Evolutionary conservation across 2,329 filamentous ascomycete genomes (phyloP).

Genomic region (Cladophialophora carrionii): DNA sequence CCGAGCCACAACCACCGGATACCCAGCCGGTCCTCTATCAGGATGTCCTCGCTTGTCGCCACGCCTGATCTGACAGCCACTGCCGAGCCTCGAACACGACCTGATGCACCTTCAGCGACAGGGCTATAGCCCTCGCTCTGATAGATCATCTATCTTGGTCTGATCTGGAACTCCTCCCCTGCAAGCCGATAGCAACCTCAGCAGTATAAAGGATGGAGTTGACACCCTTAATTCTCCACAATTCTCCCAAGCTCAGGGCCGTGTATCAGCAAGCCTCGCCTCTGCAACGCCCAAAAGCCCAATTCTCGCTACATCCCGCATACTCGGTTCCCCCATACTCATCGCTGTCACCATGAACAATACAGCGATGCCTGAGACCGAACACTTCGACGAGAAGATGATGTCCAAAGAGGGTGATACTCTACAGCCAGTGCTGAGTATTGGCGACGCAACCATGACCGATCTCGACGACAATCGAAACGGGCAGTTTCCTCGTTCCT

Average conservation of each 20-base stretch:
- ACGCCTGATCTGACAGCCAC: background rate
- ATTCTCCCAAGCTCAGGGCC: background rate
- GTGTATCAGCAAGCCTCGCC: background rate
- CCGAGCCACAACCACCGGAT: too few relatives aligned
- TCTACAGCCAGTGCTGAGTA: background rate
- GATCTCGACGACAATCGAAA: background rate
- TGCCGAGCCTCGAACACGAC: background rate
- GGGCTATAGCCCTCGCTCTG: background rate
- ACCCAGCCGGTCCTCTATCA: background rate
- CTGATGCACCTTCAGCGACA: background rate
- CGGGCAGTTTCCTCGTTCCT: conserved; percentile 5
- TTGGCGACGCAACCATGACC: background rate
- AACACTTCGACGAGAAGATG: background rate
- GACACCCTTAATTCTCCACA: background rate
- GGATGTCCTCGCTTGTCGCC: background rate
- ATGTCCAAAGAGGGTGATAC: background rate
- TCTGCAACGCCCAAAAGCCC: background rate
- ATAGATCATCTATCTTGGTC: background rate
- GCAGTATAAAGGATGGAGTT: conserved; percentile 1
- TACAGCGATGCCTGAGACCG: background rate
- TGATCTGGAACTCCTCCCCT: background rate
- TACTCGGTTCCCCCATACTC: background rate
- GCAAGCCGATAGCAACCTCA: background rate
- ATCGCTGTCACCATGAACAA: background rate
- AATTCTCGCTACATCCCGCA: background rate